A percentile compares a stretch with the other conserved stretches of the same genome.
Conservation (phyloP, 768 basidiomycete species). For the Mycena indigotica region DNA sequence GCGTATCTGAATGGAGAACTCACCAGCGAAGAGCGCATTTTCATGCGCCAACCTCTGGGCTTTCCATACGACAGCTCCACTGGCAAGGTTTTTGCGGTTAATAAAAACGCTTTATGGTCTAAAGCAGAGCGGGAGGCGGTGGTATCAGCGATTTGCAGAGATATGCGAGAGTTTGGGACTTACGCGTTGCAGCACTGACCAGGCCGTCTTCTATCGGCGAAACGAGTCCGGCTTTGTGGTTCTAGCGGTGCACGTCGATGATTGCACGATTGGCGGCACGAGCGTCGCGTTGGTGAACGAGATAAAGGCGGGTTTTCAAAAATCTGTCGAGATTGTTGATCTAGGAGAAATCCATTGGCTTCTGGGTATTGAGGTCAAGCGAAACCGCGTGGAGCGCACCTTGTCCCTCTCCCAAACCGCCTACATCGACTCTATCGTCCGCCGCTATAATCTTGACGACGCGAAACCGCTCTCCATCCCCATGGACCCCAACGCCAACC, state of each 20-base stretch:
- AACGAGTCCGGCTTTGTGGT: conserved; percentile 5
- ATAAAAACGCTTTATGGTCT: conserved; percentile 37
- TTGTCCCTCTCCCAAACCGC: conserved; percentile 32
- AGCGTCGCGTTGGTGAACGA: conserved; percentile 15
- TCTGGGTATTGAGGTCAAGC: conserved; percentile 34
- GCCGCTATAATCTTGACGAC: conserved; percentile 18
- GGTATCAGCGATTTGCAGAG: no score
- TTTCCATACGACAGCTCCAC: no score
- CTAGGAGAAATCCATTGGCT: conserved; percentile 32
- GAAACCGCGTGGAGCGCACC: conserved; percentile 16
- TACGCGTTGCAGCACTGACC: no score
- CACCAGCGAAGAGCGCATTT: conserved; percentile 20
- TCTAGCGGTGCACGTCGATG: conserved; percentile 35
- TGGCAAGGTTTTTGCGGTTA: no score
- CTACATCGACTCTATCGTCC: conserved; percentile 32
- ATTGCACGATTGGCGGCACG: conserved; percentile 32
- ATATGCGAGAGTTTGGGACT: no score
- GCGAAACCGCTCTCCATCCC: conserved; percentile 9
- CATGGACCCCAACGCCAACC: conserved; percentile 6
- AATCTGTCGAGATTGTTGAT: conserved; percentile 33
- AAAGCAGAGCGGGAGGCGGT: conserved; percentile 35
- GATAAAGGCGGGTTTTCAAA: conserved; percentile 26
- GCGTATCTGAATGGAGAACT: conserved; percentile 22
- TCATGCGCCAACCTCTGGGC: conserved; percentile 31
- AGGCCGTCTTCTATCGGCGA: no score